Evolutionary conservation across 148 eudicot species (phyloP).

Genomic region (Fagopyrum tataricum): DNA sequence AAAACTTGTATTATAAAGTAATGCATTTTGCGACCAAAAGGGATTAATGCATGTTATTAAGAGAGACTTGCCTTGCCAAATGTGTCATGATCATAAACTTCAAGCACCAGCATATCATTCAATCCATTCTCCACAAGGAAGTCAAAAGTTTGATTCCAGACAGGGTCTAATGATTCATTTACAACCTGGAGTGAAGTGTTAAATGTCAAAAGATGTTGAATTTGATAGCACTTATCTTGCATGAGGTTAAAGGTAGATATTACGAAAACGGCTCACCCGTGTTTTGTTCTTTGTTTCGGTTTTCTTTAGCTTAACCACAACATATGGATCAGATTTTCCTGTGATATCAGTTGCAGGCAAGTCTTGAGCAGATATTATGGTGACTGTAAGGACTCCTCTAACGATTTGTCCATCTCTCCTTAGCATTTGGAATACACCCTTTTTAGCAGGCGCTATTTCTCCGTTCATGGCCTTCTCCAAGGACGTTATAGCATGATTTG

Average conservation of each 20-base stretch:
- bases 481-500: constrained; percentile 63
- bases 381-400: constrained; percentile 90
- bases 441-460: constrained; percentile 34
- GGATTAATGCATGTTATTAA: background rate
- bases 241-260: background rate
- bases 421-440: constrained; percentile 30
- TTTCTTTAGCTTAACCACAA: constrained; percentile 74
- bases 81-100: constrained; percentile 83
- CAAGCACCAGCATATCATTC: constrained; percentile 66
- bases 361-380: constrained; percentile 85
- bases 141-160: constrained; percentile 96
- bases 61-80: constrained; percentile 64
- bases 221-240: background rate
- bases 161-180: constrained; percentile 65
- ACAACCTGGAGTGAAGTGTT: constrained; percentile 47
- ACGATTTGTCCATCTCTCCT: constrained; percentile 63
- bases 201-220: background rate
- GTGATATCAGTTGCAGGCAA: constrained; percentile 66
- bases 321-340: constrained; percentile 95
- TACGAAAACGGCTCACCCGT: constrained; percentile 36
- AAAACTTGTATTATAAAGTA: too few relatives aligned
- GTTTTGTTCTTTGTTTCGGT: constrained; percentile 66
- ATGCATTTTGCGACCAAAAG: too few relatives aligned
- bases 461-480: constrained; percentile 67
- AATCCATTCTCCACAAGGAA: constrained; percentile 78